Percentiles rank a stretch among this genome's conserved stretches.
These are phyloP conservation scores for Trichoderma gracile DNA, from an alignment of 2,329 filamentous ascomycete genomes.

Conservation along the genomic window DNA sequence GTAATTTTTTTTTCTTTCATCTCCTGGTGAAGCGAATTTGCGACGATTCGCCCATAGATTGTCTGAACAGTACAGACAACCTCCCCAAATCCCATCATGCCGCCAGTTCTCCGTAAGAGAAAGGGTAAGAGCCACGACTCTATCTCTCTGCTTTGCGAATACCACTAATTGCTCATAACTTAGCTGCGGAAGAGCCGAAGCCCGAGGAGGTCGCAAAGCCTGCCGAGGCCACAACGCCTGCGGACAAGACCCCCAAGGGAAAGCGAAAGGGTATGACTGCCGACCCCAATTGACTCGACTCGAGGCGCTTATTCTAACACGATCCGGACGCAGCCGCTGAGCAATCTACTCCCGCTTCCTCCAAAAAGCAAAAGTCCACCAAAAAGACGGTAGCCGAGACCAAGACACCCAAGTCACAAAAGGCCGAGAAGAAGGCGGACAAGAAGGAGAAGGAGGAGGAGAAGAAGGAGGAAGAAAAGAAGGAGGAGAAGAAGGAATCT, in stretches of 20 bases:
- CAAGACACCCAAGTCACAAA: constrained; percentile 40
- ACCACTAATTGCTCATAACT: constrained; percentile 32
- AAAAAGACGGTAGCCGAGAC: constrained; percentile 37
- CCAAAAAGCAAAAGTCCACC: constrained; percentile 50
- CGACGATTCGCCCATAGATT: neutral
- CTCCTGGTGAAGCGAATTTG: neutral
- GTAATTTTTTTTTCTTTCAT: constrained; percentile 18
- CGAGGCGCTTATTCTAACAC: constrained; percentile 25
- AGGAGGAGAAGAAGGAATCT: constrained; percentile 40
- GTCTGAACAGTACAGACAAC: neutral
- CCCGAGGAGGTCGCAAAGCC: constrained; percentile 36
- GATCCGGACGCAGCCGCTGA: constrained; percentile 40
- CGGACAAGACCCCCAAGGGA: constrained; percentile 41
- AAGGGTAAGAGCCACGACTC: constrained; percentile 34
- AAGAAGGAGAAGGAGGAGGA: constrained; percentile 35
- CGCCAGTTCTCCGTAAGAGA: constrained; percentile 47
- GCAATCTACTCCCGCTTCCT: constrained; percentile 46
- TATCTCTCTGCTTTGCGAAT: neutral
- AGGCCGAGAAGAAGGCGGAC: constrained; percentile 33
- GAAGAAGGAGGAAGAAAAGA: constrained; percentile 40
- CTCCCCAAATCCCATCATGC: constrained; percentile 41
- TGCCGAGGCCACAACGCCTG: constrained; percentile 34
- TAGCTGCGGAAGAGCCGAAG: constrained; percentile 37
- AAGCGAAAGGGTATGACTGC: constrained; percentile 39
- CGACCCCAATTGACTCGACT: constrained; percentile 25